Evolutionary conservation across 176 grass and related monocot genomes (phyloP), one percentile per base, ranked within the genome.

Genomic region (Typha latifolia): DNA sequence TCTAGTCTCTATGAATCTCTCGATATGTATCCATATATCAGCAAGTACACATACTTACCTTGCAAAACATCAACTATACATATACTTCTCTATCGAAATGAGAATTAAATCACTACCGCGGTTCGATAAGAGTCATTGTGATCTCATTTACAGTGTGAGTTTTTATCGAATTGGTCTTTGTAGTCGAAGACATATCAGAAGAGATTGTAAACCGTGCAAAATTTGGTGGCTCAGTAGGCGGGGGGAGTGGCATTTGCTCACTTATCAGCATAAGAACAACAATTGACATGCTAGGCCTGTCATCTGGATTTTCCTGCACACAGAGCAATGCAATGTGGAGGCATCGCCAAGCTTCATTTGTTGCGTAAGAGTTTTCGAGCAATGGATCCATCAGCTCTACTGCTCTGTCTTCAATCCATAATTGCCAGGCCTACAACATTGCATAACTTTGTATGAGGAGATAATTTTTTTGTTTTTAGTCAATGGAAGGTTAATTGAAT

Each of bases 271-370:
- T 90, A 49, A 93, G 78, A 61, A 90, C 49, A 1, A 77, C 94
- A 43, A 3, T 74, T 31, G 89, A 99, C 83, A 99, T 93, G 73
- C 81, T 90, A 2, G 89, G 94, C 16, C 94, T 87, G 12, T 85
- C 83, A 12, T 99, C 86, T 0, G 83, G 76, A 73, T 64, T 72
- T 71, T 89, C 94, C 77, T 99, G 89, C 72, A 93, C 81, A 63
- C 94, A 99, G n/a, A 93, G 84, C 43, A 99, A 37, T 22, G 81
- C 94, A 21, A 80, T 67, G 62, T 93, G 85, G 70, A 79, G 82
- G 81, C 83, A 99, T 52, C 82, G 86, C 73, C 69, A 76, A 16
- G 75, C 83, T 76, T 99, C 89, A 0, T 49, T 70, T 19, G 32
- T 5, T 0, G 80, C n/a, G 73, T 85, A 87, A 0, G 48, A 72